A percentile compares a stretch with the other conserved stretches of the same genome.
Conservation (phyloP, 768 basidiomycete genomes). For the Coprinellus aureogranulatus region DNA sequence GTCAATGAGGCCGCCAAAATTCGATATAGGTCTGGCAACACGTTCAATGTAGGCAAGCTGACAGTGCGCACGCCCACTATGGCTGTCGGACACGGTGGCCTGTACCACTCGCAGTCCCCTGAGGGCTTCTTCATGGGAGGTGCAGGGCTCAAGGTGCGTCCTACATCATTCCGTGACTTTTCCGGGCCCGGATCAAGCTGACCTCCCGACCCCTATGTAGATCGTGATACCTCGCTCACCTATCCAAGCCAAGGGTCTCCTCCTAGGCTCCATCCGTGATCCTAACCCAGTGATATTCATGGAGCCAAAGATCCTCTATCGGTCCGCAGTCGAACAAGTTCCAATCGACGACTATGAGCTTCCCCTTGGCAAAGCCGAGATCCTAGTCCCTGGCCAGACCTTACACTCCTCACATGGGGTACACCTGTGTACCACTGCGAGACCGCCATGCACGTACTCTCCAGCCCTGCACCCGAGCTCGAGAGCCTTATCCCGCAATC, state of each 20-base stretch:
- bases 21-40: slow-evolving; percentile 84
- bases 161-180: background rate
- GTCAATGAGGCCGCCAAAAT: slow-evolving; percentile 96
- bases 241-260: slow-evolving; percentile 91
- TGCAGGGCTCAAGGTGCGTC: slow-evolving; percentile 74
- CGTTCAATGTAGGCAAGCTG: slow-evolving; percentile 76
- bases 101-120: slow-evolving; percentile 94
- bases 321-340: slow-evolving; percentile 92
- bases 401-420: slow-evolving; percentile 93
- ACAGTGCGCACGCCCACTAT: slow-evolving; percentile 86
- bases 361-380: slow-evolving; percentile 81
- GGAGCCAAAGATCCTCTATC: slow-evolving; percentile 92
- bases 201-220: slow-evolving; percentile 27
- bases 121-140: slow-evolving; percentile 95
- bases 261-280: slow-evolving; percentile 84
- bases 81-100: slow-evolving; percentile 88
- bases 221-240: slow-evolving; percentile 94
- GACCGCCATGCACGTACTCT: slow-evolving; percentile 72
- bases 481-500: slow-evolving; percentile 63
- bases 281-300: slow-evolving; percentile 94
- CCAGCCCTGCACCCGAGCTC: slow-evolving; percentile 61
- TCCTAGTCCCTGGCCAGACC: slow-evolving; percentile 69
- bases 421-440: slow-evolving; percentile 91
- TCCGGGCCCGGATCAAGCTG: background rate
- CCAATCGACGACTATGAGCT: slow-evolving; percentile 83